Percentiles rank a stretch among this genome's conserved stretches.
phyloP scores from a whole-genome alignment of 2,329 filamentous ascomycete genomes.

The Aspergillus sp. region DNA sequence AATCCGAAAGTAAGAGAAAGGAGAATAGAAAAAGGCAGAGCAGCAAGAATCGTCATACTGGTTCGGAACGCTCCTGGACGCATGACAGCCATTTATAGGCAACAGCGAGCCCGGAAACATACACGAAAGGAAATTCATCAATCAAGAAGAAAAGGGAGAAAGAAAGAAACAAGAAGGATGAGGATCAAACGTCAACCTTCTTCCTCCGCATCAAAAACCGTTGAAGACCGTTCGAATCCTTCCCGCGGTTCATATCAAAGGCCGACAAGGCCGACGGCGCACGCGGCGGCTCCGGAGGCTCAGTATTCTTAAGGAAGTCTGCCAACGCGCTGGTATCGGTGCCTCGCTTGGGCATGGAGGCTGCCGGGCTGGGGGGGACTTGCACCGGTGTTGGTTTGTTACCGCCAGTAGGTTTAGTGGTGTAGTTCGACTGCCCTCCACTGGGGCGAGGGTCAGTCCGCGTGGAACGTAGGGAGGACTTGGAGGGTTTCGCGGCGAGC shows the following conservation, averaged over 20 bases:
- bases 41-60: constrained; percentile 7
- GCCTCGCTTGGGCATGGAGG: constrained; percentile 15
- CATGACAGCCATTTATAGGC: constrained; percentile 5
- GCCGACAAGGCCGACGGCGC: constrained; percentile 15
- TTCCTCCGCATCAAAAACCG: constrained; percentile 29
- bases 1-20: constrained; percentile 1
- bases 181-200: constrained; percentile 18
- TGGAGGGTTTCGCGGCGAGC: constrained; percentile 23
- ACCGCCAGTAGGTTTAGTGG: constrained; percentile 25
- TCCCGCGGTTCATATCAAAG: constrained; percentile 18
- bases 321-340: constrained; percentile 59
- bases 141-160: constrained; percentile 4
- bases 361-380: constrained; percentile 7
- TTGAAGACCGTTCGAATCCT: constrained; percentile 15
- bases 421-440: constrained; percentile 26
- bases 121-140: constrained; percentile 4
- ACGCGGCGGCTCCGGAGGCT: constrained; percentile 46
- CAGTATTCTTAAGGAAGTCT: constrained; percentile 62
- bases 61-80: constrained; percentile 9
- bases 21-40: not conserved
- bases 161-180: constrained; percentile 4
- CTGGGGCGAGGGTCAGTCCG: constrained; percentile 4
- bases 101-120: constrained; percentile 6
- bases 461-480: constrained; percentile 4
- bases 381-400: constrained; percentile 4